Base-by-base conservation (phyloP, 176 grass and related monocot genomes). In the Tillandsia fasciculata region DNA sequence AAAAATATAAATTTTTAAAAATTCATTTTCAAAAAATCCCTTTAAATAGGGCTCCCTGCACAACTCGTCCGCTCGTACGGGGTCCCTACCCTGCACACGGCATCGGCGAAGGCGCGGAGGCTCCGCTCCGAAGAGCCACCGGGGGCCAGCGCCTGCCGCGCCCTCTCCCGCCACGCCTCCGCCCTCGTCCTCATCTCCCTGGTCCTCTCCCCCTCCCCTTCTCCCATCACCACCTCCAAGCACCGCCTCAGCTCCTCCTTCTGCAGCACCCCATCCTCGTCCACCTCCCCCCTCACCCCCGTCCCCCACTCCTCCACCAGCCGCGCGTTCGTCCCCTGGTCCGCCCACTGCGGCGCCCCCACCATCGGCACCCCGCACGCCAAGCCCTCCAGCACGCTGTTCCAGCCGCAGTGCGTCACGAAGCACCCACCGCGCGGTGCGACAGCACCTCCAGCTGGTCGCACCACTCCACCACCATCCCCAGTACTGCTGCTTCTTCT, bases 381-480 rank as follows among this genome's bases (percentile, higher is more conserved):
- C 64, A 79, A 48, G 50, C 76, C 76, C 71, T 84, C 82, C 33
- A 75, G 2, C 59, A 57, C 75, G 23, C 76, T 79, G 58, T 76
- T 84, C 82, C 82, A 84, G 6, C 82, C 82, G 73, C 76, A 78
- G 53, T 84, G 82, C 17, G 82, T 79, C 66, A 84, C 82, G 49
- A 84, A 84, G 27, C 82, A 84, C 7, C 76, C 0, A 70, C 7
- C 26, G 82, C 69, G 14, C 29, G 26, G 8, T 84, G 66, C 18
- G 51, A 67, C n/a, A 96, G 76, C 56, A 96, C 91, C 20, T 57
- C 15, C 51, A 71, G 73, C 77, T 91, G 88, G 70, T 86, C 73
- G 26, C 88, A 96, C 88, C 92, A 96, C 70, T 89, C 81, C 63
- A 96, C 88, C 65, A 85, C 76, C 64, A 89, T 24, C 63, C 86